phyloP scores from a whole-genome alignment of 2,329 filamentous ascomycete species.

The Pseudogymnoascus sp. region DNA sequence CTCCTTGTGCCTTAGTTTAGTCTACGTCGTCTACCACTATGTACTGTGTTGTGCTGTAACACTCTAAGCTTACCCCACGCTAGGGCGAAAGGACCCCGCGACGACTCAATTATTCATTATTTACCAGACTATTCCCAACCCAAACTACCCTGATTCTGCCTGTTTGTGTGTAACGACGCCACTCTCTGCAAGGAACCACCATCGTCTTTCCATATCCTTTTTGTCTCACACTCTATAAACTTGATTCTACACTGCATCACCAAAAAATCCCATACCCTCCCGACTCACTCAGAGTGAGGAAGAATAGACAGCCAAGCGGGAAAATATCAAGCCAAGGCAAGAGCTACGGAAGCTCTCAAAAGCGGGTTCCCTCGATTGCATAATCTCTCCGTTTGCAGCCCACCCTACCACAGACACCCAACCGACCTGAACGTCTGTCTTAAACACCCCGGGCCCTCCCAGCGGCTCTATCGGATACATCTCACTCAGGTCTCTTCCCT shows the following conservation, averaged over 20 bases:
- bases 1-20: conserved; percentile 5
- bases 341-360: not conserved
- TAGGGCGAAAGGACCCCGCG: conserved; percentile 5
- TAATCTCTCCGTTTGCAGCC: conserved; percentile 6
- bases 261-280: not conserved
- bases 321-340: not conserved
- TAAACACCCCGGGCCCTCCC: conserved; percentile 18
- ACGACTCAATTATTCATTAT: conserved; percentile 6
- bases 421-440: conserved; percentile 12
- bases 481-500: not conserved
- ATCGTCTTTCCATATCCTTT: not conserved
- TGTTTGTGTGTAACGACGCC: not conserved
- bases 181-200: not conserved
- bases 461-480: conserved; percentile 14
- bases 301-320: not conserved
- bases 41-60: not conserved
- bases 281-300: not conserved
- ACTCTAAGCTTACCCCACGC: conserved; percentile 1
- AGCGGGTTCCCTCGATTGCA: conserved; percentile 4
- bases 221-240: not conserved
- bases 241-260: not conserved
- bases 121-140: not conserved
- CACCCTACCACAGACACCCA: not conserved
- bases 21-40: not conserved
- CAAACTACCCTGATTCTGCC: not conserved